These are phyloP conservation scores for Macrolepiota albuminosa DNA, from an alignment of 768 basidiomycete genomes.

Conservation along the genomic window DNA sequence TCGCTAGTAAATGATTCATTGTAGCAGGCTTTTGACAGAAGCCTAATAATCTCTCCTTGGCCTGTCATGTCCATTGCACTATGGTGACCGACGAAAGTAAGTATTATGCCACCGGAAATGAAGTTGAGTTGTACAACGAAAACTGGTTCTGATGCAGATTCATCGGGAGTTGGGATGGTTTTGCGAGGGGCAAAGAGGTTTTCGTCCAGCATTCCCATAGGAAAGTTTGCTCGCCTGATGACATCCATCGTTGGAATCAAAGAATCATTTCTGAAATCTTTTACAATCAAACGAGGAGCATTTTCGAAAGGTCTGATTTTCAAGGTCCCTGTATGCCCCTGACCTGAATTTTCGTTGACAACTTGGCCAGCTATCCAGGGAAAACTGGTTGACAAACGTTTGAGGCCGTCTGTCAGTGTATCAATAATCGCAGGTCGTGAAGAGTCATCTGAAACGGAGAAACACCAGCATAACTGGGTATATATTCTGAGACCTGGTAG, in stretches of 20 bases:
- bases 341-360: constrained; percentile 13
- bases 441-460: constrained; percentile 9
- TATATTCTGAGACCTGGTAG: constrained; percentile 14
- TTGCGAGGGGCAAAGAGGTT: constrained; percentile 18
- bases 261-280: constrained; percentile 17
- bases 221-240: constrained; percentile 19
- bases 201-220: constrained; percentile 22
- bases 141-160: constrained; percentile 17
- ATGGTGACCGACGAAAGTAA: constrained; percentile 22
- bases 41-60: constrained; percentile 19
- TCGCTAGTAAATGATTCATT: constrained; percentile 17
- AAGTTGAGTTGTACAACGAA: constrained; percentile 23
- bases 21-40: constrained; percentile 21
- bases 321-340: constrained; percentile 14
- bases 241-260: constrained; percentile 18
- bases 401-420: constrained; percentile 19
- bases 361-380: constrained; percentile 25
- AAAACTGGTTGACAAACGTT: constrained; percentile 17
- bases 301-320: constrained; percentile 13
- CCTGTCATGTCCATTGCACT: constrained; percentile 24
- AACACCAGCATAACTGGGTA: constrained; percentile 22
- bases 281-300: constrained; percentile 16
- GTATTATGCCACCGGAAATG: constrained; percentile 19
- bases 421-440: constrained; percentile 8
- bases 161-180: constrained; percentile 16